Evolutionary conservation across 192 early-diverging fungal species (phyloP), one percentile per base, ranked within the genome.

Genomic region (Lobosporangium transversale): DNA sequence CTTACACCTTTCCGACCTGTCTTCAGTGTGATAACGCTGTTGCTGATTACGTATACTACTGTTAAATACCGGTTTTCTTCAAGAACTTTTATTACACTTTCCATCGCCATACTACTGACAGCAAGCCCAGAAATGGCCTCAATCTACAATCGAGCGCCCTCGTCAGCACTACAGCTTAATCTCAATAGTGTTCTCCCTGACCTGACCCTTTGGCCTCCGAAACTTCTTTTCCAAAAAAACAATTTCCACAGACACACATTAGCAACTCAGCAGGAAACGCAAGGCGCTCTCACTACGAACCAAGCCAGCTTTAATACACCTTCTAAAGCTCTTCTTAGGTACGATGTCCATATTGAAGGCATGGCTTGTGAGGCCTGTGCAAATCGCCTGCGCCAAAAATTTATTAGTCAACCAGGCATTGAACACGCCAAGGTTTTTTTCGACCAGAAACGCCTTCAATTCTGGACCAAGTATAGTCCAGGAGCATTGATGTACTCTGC

Each of bases 361-460:
- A 79, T 87, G 44, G 68, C 68, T 1, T 87, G 86, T 42, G 68
- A 79, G 48, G 82, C 83, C 1, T 87, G 86, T 58, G 86, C 85
- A 0, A 87, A 78, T 54, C 62, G 81, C 48, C 70, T 87, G 10
- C 84, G 82, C 27, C 63, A 69, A 14, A 35, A 53, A 17, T 65
- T 87, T 27, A 53, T 60, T 32, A 36, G 27, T 12, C 43, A 58
- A 31, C 45, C 49, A 2, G 53, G 50, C 7, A 58, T 87, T 8
- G 60, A 57, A 4, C 49, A 62, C 40, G 81, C 66, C 26, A 81
- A 65, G 6, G 68, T 86, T 14, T 84, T 76, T 30, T 84, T 82
- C 53, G 51, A 57, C 7, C 80, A 84, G 14, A 63, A 63, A 35
- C 63, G 55, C 26, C 21, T 62, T 48, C 45, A 26, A 49, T 66